Evolutionary conservation across 768 basidiomycete species (phyloP).

Genomic region (Filobasidium floriforme): DNA sequence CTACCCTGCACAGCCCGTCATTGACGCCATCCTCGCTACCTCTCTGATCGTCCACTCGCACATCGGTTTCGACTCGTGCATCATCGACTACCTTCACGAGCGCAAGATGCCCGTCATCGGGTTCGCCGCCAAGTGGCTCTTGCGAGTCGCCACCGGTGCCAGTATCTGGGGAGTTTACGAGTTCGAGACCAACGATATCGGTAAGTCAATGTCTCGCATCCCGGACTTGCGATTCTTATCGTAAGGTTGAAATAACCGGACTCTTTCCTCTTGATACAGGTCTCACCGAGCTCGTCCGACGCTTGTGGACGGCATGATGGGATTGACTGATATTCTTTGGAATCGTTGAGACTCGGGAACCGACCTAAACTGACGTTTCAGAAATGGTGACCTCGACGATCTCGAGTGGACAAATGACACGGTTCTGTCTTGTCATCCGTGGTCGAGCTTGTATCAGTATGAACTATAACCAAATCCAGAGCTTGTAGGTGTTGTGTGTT

Average conservation of each 20-base stretch:
- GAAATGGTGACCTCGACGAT: no score
- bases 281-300: constrained; percentile 73
- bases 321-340: neutral
- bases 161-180: constrained; percentile 82
- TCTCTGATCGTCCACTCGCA: constrained; percentile 90
- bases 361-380: no score
- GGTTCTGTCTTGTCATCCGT: no score
- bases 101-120: constrained; percentile 89
- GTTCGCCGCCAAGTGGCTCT: constrained; percentile 60
- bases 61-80: constrained; percentile 64
- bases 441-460: no score
- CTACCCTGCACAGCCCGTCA: constrained; percentile 51
- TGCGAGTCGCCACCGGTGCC: constrained; percentile 70
- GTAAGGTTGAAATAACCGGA: no score
- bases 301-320: constrained; percentile 68
- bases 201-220: constrained; percentile 51
- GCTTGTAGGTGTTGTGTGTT: no score
- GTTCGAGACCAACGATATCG: constrained; percentile 97
- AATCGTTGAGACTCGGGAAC: no score
- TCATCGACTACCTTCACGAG: constrained; percentile 84
- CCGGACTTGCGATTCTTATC: no score
- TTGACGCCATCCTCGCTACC: constrained; percentile 82
- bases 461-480: no score
- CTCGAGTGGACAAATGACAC: no score
- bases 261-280: constrained; percentile 49